phyloP scores from a whole-genome alignment of 1,284 basidiomycete genomes.

The Wallemia ichthyophaga region DNA sequence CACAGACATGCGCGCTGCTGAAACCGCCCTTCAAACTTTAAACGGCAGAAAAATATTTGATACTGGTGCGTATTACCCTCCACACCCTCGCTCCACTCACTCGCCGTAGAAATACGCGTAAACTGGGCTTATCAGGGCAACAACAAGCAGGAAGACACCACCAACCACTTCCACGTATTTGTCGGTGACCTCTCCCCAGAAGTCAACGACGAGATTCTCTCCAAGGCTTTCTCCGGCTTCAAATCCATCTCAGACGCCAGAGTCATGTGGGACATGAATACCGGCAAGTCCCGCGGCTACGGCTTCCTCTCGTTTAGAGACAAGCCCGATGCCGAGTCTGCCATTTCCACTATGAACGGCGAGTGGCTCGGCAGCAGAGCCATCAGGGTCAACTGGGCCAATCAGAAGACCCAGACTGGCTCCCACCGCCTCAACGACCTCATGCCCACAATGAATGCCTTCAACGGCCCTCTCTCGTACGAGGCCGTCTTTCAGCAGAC shows the following conservation, averaged over 20 bases:
- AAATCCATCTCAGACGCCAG: conserved; percentile 82
- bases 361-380: conserved; percentile 94
- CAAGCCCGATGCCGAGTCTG: conserved; percentile 89
- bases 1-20: conserved; percentile 84
- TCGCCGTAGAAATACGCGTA: conserved; percentile 43
- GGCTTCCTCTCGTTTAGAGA: conserved; percentile 81
- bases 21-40: conserved; percentile 81
- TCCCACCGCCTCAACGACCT: conserved; percentile 6
- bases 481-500: conserved; percentile 66
- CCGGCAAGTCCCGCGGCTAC: conserved; percentile 81
- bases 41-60: conserved; percentile 96
- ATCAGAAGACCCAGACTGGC: conserved; percentile 69
- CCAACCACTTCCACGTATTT: conserved; percentile 86
- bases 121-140: conserved; percentile 95
- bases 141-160: conserved; percentile 85
- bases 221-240: conserved; percentile 80
- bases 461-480: conserved; percentile 59
- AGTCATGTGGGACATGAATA: conserved; percentile 99
- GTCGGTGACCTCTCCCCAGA: conserved; percentile 93
- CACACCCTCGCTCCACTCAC: neutral
- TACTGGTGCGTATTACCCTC: conserved; percentile 19
- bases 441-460: conserved; percentile 11
- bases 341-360: conserved; percentile 94
- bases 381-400: conserved; percentile 98
- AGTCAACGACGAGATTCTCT: conserved; percentile 88